A percentile compares a stretch with the other conserved stretches of the same genome.
Evolutionary conservation across 176 grass and related monocot genomes (phyloP).

Genomic region (Triticum timopheevii): DNA sequence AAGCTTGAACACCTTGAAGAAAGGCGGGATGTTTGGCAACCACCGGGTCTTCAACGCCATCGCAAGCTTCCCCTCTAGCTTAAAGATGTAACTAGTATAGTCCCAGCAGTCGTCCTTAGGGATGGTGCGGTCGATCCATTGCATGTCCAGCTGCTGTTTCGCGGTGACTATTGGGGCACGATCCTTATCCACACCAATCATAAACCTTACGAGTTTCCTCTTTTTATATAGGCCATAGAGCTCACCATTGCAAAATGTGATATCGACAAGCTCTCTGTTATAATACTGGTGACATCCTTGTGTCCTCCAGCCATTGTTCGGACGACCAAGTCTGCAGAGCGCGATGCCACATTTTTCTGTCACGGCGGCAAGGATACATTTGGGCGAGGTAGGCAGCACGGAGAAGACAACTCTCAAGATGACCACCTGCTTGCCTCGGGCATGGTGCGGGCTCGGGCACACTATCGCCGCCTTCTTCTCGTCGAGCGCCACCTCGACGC

Average conservation of each 20-base stretch:
- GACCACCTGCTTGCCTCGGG: not conserved
- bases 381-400: not conserved
- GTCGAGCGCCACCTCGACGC: not conserved
- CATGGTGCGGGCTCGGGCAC: not conserved
- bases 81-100: not conserved
- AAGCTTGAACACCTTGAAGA: not conserved
- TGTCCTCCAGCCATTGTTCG: not conserved
- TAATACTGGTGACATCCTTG: not conserved
- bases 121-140: not conserved
- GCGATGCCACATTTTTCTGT: not conserved
- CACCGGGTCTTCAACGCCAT: not conserved
- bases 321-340: not conserved
- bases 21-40: not conserved
- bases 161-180: not conserved
- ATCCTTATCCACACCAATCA: not conserved
- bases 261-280: not conserved
- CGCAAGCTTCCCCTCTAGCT: not conserved
- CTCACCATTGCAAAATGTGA: not conserved
- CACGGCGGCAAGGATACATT: not conserved
- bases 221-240: not conserved
- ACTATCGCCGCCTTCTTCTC: not conserved
- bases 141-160: not conserved
- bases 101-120: not conserved
- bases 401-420: not conserved
- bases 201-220: not conserved